These are phyloP conservation scores for Lotmaria passim DNA, from an alignment of 208 protist genomes.

Conservation along the genomic window DNA sequence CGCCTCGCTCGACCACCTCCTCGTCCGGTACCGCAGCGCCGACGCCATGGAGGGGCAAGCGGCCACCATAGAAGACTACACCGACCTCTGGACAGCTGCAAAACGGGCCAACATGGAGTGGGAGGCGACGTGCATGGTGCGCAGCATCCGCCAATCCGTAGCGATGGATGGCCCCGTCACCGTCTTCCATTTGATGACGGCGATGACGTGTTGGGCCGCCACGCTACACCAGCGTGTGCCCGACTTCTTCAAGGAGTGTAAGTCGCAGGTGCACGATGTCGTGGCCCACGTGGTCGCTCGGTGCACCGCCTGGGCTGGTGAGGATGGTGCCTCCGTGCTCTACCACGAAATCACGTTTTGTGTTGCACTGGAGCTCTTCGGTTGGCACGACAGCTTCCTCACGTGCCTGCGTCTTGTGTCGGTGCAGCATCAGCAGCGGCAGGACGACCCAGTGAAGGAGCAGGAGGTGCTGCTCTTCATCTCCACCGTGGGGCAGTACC, in stretches of 20 bases:
- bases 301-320: slow-evolving; percentile 13
- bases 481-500: slow-evolving; percentile 16
- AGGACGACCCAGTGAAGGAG: background rate
- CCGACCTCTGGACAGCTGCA: slow-evolving; percentile 28
- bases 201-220: slow-evolving; percentile 35
- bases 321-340: slow-evolving; percentile 1
- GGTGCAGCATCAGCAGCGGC: too few relatives aligned
- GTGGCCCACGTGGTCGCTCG: slow-evolving; percentile 16
- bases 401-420: slow-evolving; percentile 10
- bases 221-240: slow-evolving; percentile 3
- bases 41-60: background rate
- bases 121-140: slow-evolving; percentile 37
- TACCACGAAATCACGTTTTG: slow-evolving; percentile 26
- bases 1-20: slow-evolving; percentile 21
- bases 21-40: slow-evolving; percentile 8
- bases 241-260: slow-evolving; percentile 27
- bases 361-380: slow-evolving; percentile 28
- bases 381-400: slow-evolving; percentile 30
- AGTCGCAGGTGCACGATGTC: slow-evolving; percentile 15
- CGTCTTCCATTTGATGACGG: slow-evolving; percentile 14
- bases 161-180: slow-evolving; percentile 17
- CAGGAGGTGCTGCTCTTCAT: slow-evolving; percentile 18
- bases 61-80: slow-evolving; percentile 33
- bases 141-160: slow-evolving; percentile 24
- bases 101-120: slow-evolving; percentile 32